Conservation (phyloP, 2,329 filamentous ascomycete genomes). For the Sporothrix phasma region DNA sequence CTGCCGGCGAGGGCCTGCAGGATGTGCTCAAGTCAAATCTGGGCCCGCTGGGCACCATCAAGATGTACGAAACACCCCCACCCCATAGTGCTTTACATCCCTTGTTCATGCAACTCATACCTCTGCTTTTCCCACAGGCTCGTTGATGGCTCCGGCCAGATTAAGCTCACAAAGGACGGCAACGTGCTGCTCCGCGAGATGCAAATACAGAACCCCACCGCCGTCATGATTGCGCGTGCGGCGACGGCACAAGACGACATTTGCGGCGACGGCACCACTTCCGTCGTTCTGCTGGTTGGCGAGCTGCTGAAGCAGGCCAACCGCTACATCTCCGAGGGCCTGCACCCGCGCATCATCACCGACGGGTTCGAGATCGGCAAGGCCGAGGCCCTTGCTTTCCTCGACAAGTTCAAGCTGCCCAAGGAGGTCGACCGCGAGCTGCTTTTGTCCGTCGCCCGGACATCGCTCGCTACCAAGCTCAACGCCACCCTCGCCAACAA, state of each 20-base stretch:
- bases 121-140: constrained; percentile 36
- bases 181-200: constrained; percentile 71
- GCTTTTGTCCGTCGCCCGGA: constrained; percentile 83
- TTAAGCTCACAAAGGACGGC: constrained; percentile 98
- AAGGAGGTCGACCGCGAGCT: constrained; percentile 88
- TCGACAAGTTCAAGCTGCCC: constrained; percentile 85
- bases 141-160: constrained; percentile 67
- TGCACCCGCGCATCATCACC: constrained; percentile 92
- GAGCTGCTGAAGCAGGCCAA: constrained; percentile 97
- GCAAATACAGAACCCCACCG: constrained; percentile 98
- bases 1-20: constrained; percentile 81
- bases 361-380: constrained; percentile 98
- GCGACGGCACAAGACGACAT: constrained; percentile 98
- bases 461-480: constrained; percentile 90
- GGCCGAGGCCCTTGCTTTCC: constrained; percentile 85
- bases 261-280: constrained; percentile 94
- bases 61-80: constrained; percentile 55
- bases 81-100: background rate
- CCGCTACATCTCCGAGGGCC: constrained; percentile 89
- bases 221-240: constrained; percentile 71
- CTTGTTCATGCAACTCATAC: constrained; percentile 22
- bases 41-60: constrained; percentile 86
- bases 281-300: constrained; percentile 87
- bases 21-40: constrained; percentile 96
- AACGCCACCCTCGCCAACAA: constrained; percentile 81